Percentiles rank a stretch among this genome's conserved stretches.
These are phyloP conservation scores for Elongisporangium anandrum DNA, from an alignment of 352 stramenopile genomes.

Conservation along the genomic window DNA sequence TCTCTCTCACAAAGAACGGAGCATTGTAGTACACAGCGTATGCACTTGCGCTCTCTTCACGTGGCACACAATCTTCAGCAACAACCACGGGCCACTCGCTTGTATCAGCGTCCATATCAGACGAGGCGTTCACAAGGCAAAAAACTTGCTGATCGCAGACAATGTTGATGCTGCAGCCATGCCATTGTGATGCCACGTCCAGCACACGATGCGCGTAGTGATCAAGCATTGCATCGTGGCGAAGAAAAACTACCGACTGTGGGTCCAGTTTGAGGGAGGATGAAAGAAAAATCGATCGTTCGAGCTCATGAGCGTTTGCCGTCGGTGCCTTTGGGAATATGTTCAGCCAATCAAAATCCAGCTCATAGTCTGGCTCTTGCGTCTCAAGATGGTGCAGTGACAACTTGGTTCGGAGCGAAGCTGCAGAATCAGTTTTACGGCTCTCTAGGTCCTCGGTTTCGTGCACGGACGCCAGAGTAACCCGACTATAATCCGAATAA, in stretches of 20 bases:
- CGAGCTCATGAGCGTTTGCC: constrained; percentile 18
- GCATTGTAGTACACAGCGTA: constrained; percentile 65
- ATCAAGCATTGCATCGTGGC: constrained; percentile 47
- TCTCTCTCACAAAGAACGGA: constrained; percentile 64
- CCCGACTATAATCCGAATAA: constrained; percentile 2
- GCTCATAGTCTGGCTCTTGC: constrained; percentile 51
- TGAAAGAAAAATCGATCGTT: constrained; percentile 49
- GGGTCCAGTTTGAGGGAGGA: constrained; percentile 55
- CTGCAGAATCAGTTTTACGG: not conserved
- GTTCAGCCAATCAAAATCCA: constrained; percentile 79
- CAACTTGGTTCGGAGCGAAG: not conserved
- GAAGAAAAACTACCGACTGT: constrained; percentile 51
- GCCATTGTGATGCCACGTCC: constrained; percentile 54
- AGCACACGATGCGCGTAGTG: constrained; percentile 43
- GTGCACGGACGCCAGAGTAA: not conserved
- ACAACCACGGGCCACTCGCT: constrained; percentile 35
- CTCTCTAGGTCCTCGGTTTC: not conserved
- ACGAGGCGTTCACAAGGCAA: constrained; percentile 52
- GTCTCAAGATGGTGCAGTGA: constrained; percentile 40
- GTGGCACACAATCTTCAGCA: constrained; percentile 42
- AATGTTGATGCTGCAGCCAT: constrained; percentile 68
- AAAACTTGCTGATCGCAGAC: constrained; percentile 54
- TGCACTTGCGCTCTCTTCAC: constrained; percentile 61
- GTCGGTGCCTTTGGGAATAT: constrained; percentile 71
- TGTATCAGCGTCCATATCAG: constrained; percentile 23